Evolutionary conservation across 2,329 filamentous ascomycete genomes (phyloP), one percentile per base, ranked within the genome.

Genomic region (Colletotrichum sp.): DNA sequence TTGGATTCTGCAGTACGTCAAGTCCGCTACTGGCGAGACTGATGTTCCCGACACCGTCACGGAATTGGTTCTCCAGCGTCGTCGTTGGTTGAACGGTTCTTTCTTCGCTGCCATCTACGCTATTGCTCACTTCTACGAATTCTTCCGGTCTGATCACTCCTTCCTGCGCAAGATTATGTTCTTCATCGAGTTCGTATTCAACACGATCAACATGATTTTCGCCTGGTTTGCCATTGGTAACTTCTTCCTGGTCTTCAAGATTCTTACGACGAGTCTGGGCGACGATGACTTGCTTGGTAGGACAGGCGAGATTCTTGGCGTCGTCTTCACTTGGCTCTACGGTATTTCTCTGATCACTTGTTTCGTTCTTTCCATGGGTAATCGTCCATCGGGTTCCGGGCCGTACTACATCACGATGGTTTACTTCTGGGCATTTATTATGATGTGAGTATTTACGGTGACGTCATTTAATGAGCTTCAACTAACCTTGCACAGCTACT

Each of bases 211-310:
- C 89, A 98, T 99, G 95, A 91, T 99, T 82, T 99, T 99, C 84
- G 96, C 97, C 69, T 99, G 97, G 97, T 99, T 99, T 83, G 95
- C 94, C 81, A 97, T 99, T 82, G 95, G 97, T 82, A 99, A 99
- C 87, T 99, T 99, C 90, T 99, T 99, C 91, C 88, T 99, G 82
- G 96, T 99, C 80, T 99, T 99, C 89, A 96, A 96, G 85, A 99
- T 99, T 83, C 88, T 99, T 78, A 99, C 96, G 2, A 94, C 93
- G 13, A 98, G 96, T 81, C 88, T 99, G 79, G 94, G 95, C 62
- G 89, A 91, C 30, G 80, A 87, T 0, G 85, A 90, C 36, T 90
- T 98, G 30, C 90, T 98, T 3, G 95, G 96, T 65, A 93, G 90
- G 6, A 92, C 92, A 12, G 97, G 97, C 70, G 92, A 92, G 52